phyloP scores from a whole-genome alignment of 352 stramenopile genomes.

The Pythium coloratum region DNA sequence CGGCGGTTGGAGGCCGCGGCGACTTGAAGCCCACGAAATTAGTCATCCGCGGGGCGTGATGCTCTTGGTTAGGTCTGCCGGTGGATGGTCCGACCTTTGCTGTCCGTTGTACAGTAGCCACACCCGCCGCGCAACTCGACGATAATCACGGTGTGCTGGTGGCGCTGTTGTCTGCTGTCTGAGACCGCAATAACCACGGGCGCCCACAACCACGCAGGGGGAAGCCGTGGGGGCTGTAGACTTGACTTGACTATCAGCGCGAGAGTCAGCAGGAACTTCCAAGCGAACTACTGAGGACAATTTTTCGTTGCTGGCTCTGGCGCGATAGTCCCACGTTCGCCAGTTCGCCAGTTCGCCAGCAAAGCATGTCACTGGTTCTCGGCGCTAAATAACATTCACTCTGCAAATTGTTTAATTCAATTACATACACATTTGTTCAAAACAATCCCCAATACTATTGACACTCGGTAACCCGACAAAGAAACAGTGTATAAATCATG shows the following conservation, averaged over 20 bases:
- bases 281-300: neutral
- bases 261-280: neutral
- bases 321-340: constrained; percentile 1
- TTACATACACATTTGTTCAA: neutral
- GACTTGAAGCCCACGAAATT: constrained; percentile 29
- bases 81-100: neutral
- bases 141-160: neutral
- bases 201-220: too few species aligned
- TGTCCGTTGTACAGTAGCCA: neutral
- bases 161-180: neutral
- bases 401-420: neutral
- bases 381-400: neutral
- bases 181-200: neutral
- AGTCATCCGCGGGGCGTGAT: constrained; percentile 4
- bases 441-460: too few species aligned
- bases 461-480: too few species aligned
- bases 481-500: too few species aligned
- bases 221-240: neutral
- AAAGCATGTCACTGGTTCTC: constrained; percentile 6
- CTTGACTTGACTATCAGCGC: neutral
- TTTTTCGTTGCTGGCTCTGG: constrained; percentile 1
- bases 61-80: neutral
- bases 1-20: constrained; percentile 9
- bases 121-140: neutral
- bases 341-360: neutral